Base-by-base conservation (phyloP, 306 rosid genomes). In the Dryas alaskensis region DNA sequence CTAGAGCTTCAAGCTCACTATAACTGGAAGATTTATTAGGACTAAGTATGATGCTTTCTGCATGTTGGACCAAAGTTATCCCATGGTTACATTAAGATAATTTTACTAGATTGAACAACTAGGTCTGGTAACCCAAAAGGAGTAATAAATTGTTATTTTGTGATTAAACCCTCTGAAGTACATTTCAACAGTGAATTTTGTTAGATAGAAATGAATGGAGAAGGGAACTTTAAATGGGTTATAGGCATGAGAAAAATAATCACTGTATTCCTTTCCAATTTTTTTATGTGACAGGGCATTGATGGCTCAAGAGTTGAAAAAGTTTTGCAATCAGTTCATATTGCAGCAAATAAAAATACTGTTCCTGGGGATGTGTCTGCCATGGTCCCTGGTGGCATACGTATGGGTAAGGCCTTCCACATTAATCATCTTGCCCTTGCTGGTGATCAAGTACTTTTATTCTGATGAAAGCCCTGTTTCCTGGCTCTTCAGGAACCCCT, bases 281-380 rank as follows among this genome's bases (percentile, higher is more conserved):
- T 42, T 14, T 59, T 16, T 66, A 31, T 31, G 71, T 80, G 84
- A 73, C 82, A 93, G 97, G 97, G 89, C 59, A 91, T 93, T 55
- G 98, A 91, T 85, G 96, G 98, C 16, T 93, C 98, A 11, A 89
- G 98, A 84, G 98, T 93, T 45, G 98, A 93, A 82, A 93, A 91
- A 83, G 98, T 93, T 79, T 59, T 93, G 80, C 97, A 93, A 81
- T 74, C 82, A 68, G 97, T 84, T 78, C 98, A 89, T 69, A 89
- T 93, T 65, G 98, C 97, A 12, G 97, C 98, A 73, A 93, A 93
- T 78, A 91, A 93, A 88, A 93, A 93, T 57, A 93, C 98, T 8
- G 97, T 93, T 84, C 98, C 97, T 4, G 98, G 98, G 69, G 98
- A 93, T 40, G 94, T 93, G 74, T 93, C 98, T 84, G 98, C 98